A percentile compares a stretch with the other conserved stretches of the same genome.
phyloP scores from a whole-genome alignment of 345 rosid species.

The Turnera subulata region DNA sequence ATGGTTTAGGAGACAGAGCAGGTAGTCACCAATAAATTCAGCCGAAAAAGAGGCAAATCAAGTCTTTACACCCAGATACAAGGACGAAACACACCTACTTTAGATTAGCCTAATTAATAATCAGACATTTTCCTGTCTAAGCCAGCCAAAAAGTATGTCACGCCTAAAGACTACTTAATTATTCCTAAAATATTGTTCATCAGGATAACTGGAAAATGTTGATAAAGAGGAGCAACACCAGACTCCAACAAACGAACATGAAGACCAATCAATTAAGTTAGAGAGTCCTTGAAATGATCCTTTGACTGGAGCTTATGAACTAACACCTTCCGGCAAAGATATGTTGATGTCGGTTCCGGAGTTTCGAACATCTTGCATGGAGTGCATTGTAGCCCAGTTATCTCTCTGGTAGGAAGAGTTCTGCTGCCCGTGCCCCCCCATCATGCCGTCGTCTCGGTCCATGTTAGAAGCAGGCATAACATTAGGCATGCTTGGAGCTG shows the following conservation, averaged over 20 bases:
- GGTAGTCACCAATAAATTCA: too few species aligned
- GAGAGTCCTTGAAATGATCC: constrained; percentile 8
- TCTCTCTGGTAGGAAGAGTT: constrained; percentile 42
- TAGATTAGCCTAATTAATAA: constrained; percentile 3
- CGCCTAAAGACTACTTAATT: constrained; percentile 9
- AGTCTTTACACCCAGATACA: too few species aligned
- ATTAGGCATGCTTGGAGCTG: constrained; percentile 15
- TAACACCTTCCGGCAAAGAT: constrained; percentile 39
- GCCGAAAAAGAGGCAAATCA: too few species aligned
- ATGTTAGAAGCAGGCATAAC: constrained; percentile 34
- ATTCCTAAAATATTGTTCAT: constrained; percentile 10
- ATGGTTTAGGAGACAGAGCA: too few species aligned
- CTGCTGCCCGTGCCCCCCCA: constrained; percentile 18
- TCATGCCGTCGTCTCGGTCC: constrained; percentile 27
- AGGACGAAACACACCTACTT: too few species aligned
- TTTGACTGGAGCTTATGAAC: background rate
- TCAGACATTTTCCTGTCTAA: constrained; percentile 6
- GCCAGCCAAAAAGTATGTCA: background rate
- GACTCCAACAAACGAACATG: background rate
- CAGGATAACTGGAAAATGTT: constrained; percentile 8
- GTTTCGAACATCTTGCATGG: constrained; percentile 42
- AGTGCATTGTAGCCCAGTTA: constrained; percentile 44
- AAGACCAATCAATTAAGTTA: constrained; percentile 19
- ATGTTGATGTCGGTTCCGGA: constrained; percentile 55
- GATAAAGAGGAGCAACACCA: background rate